Conservation (phyloP, 345 rosid species). For the Euphorbia lathyris region DNA sequence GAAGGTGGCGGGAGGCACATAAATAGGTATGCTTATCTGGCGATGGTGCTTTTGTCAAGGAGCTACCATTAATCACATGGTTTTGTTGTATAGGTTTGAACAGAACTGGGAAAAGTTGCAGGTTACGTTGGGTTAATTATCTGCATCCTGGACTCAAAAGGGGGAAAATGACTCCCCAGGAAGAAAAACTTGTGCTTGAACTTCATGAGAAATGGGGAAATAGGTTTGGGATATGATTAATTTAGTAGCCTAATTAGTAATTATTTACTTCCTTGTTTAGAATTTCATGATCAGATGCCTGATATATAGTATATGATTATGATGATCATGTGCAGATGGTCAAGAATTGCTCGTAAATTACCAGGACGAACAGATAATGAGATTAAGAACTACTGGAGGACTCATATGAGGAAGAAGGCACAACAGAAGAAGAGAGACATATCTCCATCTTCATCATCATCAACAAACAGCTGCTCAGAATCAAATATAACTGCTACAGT, state of each 20-base stretch:
- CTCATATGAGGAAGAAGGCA: slow-evolving; percentile 82
- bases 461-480: slow-evolving; percentile 44
- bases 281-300: not conserved
- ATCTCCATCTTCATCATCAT: slow-evolving; percentile 48
- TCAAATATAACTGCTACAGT: slow-evolving; percentile 44
- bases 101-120: slow-evolving; percentile 99
- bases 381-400: slow-evolving; percentile 96
- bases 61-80: slow-evolving; percentile 52
- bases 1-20: slow-evolving; percentile 99
- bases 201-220: slow-evolving; percentile 97
- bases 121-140: slow-evolving; percentile 98
- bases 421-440: slow-evolving; percentile 56
- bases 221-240: slow-evolving; percentile 49
- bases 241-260: not conserved
- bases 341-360: slow-evolving; percentile 83
- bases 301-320: not conserved
- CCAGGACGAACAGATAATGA: slow-evolving; percentile 98
- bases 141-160: slow-evolving; percentile 94
- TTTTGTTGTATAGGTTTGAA: slow-evolving; percentile 88
- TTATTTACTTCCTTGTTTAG: not conserved
- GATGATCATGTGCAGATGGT: slow-evolving; percentile 59
- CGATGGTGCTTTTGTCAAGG: slow-evolving; percentile 48
- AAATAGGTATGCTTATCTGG: slow-evolving; percentile 63
- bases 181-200: slow-evolving; percentile 86
- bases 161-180: slow-evolving; percentile 95